These are phyloP conservation scores for Paracamarosporium sp. DNA, from an alignment of 2,329 filamentous ascomycete species.

Conservation along the genomic window DNA sequence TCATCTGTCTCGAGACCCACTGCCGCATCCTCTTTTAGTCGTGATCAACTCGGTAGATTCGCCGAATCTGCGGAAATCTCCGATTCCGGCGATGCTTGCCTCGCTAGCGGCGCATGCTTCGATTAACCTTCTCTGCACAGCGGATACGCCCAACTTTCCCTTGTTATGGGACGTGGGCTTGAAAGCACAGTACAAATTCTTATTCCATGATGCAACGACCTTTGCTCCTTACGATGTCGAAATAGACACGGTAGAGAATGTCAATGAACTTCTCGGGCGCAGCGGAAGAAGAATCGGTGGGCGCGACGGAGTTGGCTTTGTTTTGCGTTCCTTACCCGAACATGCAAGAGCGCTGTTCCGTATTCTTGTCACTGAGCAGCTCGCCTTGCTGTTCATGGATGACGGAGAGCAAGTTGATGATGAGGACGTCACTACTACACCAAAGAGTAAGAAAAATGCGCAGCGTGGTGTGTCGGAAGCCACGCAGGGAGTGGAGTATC, in stretches of 20 bases:
- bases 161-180: slow-evolving; percentile 88
- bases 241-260: slow-evolving; percentile 85
- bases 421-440: slow-evolving; percentile 22
- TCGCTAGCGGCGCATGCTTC: slow-evolving; percentile 76
- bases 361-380: slow-evolving; percentile 82
- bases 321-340: slow-evolving; percentile 87
- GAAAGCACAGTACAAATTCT: slow-evolving; percentile 82
- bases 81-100: slow-evolving; percentile 75
- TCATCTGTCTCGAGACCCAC: slow-evolving; percentile 59
- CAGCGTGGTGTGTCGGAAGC: slow-evolving; percentile 39
- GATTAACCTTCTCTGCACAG: slow-evolving; percentile 78
- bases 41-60: slow-evolving; percentile 90
- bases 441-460: slow-evolving; percentile 31
- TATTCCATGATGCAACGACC: slow-evolving; percentile 94
- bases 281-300: slow-evolving; percentile 82
- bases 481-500: slow-evolving; percentile 79
- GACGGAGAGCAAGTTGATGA: slow-evolving; percentile 31
- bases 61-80: slow-evolving; percentile 72
- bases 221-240: slow-evolving; percentile 78
- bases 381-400: slow-evolving; percentile 68
- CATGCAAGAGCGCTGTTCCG: slow-evolving; percentile 89
- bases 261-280: slow-evolving; percentile 84
- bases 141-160: slow-evolving; percentile 86
- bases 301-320: slow-evolving; percentile 89
- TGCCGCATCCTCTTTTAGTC: slow-evolving; percentile 62